Evolutionary conservation across 139 green algal species (phyloP), one percentile per base, ranked within the genome.

Genomic region (Picochlorum sp.): DNA sequence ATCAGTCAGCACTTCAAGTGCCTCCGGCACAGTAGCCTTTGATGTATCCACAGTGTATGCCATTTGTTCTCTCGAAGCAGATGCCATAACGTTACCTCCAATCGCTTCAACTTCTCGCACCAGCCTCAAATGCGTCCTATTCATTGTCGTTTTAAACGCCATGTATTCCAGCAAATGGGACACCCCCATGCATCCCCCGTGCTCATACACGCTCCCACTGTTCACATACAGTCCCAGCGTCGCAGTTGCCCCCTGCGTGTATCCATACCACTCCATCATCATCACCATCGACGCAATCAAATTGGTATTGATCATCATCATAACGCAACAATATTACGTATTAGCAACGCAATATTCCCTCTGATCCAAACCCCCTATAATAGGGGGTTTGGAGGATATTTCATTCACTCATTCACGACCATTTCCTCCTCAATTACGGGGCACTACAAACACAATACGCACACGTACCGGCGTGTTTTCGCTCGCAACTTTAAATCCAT

Each of bases 111-210:
- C 77, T 70, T 93, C 85, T 0, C 85, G 76, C 13, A 82, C 65
- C 9, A 93, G 50, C 7, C 85, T 73, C 66, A 93, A 81, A 57
- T 83, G 67, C 5, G 74, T 89, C 24, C 88, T 68, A 69, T 93
- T 82, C 28, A 40, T 57, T 2, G 87, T 95, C 64, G 76, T 67
- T 60, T 94, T 96, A 64, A 95, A 97, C 4, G 89, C 87, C 69
- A 96, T 80, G 63, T 88, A 89, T 62, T 97, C 90, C 49, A 97
- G 64, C 56, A 97, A 40, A 35, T 95, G 87, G 7, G 82, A 90
- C 16, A 57, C 66, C 82, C 82, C 82, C 49, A 73, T 78, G 33
- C 65, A 74, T n/a, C 44, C n/a, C 5, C 63, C 37, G 9, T 54
- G 76, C 65, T 93, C 85, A 28, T 88, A 87, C 25, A 89, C 82